Percentiles rank a stretch among this genome's conserved stretches.
These are phyloP conservation scores for Cinchona pubescens DNA, from an alignment of 257 asterid genomes.

Conservation along the genomic window DNA sequence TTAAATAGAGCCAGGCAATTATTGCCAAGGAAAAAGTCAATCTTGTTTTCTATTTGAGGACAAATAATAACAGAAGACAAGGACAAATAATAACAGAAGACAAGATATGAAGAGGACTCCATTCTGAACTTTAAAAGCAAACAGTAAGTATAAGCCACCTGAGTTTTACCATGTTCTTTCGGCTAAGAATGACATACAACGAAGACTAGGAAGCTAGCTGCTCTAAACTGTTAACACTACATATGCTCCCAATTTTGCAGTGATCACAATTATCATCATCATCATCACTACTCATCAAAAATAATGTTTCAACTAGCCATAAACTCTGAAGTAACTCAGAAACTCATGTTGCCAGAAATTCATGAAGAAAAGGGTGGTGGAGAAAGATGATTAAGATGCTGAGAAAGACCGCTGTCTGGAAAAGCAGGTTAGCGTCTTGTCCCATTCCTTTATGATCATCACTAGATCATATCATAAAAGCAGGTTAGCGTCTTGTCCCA, in stretches of 20 bases:
- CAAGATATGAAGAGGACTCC: not conserved
- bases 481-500: not conserved
- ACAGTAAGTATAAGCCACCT: not conserved
- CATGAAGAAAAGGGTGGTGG: not conserved
- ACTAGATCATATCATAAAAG: constrained; percentile 27
- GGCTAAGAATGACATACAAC: constrained; percentile 8
- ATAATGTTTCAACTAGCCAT: constrained; percentile 26
- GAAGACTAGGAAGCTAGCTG: constrained; percentile 14
- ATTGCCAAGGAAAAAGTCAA: not conserved
- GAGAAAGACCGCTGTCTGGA: not conserved
- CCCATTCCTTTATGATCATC: not conserved
- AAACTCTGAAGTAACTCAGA: constrained; percentile 8
- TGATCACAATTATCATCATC: constrained; percentile 31
- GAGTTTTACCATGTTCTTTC: not conserved
- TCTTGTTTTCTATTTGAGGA: not conserved
- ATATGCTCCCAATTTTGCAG: constrained; percentile 14
- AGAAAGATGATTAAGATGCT: not conserved
- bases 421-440: not conserved
- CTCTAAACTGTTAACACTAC: constrained; percentile 20
- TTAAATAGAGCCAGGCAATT: not conserved
- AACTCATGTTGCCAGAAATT: constrained; percentile 8
- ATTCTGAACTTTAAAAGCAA: not conserved
- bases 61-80: not conserved
- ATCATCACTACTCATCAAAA: constrained; percentile 26
- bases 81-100: not conserved